phyloP scores from a whole-genome alignment of 371 early-diverging fungal genomes.

The Apophysomyces sp. region DNA sequence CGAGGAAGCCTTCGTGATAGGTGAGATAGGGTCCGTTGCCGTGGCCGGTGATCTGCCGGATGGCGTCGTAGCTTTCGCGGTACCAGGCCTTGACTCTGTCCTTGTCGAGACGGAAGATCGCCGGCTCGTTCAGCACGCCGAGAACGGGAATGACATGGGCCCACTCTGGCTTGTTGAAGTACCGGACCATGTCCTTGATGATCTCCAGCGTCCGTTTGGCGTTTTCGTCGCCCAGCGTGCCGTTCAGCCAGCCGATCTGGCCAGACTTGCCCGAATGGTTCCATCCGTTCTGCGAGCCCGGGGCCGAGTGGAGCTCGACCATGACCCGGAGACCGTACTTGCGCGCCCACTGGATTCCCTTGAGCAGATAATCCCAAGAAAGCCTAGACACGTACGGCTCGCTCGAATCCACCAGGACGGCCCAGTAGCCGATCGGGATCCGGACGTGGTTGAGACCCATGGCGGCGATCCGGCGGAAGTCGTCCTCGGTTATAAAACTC shows the following conservation, averaged over 20 bases:
- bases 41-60: constrained; percentile 30
- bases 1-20: constrained; percentile 47
- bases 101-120: constrained; percentile 22
- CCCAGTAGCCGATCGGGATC: constrained; percentile 80
- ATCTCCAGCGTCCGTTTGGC: constrained; percentile 34
- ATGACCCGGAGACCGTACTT: constrained; percentile 70
- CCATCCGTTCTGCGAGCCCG: constrained; percentile 81
- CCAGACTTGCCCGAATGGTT: constrained; percentile 65
- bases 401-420: constrained; percentile 35
- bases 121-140: constrained; percentile 55
- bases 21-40: constrained; percentile 34
- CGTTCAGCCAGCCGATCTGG: constrained; percentile 49
- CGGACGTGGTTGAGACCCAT: constrained; percentile 75
- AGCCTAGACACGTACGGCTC: constrained; percentile 65
- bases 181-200: constrained; percentile 31
- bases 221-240: constrained; percentile 33
- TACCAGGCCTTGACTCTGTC: constrained; percentile 35
- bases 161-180: constrained; percentile 50
- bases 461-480: constrained; percentile 60
- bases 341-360: constrained; percentile 66
- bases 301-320: constrained; percentile 75
- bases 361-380: constrained; percentile 54
- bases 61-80: constrained; percentile 25
- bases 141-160: constrained; percentile 50
- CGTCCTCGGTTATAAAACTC: constrained; percentile 69